These are phyloP conservation scores for Dryadomyces sulphureus DNA, from an alignment of 2,329 filamentous ascomycete species.

Conservation along the genomic window DNA sequence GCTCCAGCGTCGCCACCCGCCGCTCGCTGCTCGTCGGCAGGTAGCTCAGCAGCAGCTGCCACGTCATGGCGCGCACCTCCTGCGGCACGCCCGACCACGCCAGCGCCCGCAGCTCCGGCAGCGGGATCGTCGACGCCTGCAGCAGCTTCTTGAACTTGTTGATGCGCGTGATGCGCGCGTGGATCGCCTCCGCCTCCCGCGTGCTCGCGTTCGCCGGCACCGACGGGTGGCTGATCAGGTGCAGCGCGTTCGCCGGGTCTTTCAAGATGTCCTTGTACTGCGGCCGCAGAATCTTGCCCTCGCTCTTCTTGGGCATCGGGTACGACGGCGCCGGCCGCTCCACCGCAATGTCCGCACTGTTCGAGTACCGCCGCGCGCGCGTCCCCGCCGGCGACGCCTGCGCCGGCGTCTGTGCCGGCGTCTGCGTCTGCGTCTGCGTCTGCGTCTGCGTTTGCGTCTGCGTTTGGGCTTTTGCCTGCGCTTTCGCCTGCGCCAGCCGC, in stretches of 20 bases:
- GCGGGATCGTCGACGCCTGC: constrained; percentile 77
- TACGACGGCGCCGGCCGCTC: constrained; percentile 74
- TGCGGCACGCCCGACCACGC: constrained; percentile 92
- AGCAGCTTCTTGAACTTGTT: constrained; percentile 98
- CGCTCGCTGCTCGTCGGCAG: constrained; percentile 93
- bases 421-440: background rate
- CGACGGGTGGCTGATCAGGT: constrained; percentile 79
- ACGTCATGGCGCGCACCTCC: constrained; percentile 97
- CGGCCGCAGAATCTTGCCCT: constrained; percentile 88
- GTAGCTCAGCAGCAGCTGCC: constrained; percentile 90
- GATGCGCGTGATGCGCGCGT: constrained; percentile 78
- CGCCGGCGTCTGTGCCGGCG: background rate
- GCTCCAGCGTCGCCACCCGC: constrained; percentile 74
- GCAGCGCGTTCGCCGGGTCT: constrained; percentile 82
- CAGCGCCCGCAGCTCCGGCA: constrained; percentile 67
- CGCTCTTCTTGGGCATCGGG: constrained; percentile 73
- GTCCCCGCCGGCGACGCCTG: constrained; percentile 22
- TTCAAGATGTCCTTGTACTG: constrained; percentile 94
- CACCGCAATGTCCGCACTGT: constrained; percentile 89
- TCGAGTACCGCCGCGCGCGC: constrained; percentile 47
- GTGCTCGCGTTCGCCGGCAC: constrained; percentile 57
- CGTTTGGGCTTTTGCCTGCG: constrained; percentile 7
- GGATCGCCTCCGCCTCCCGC: constrained; percentile 77
- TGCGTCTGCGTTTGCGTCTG: background rate
- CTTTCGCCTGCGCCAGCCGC: constrained; percentile 29